Evolutionary conservation across 2,329 filamentous ascomycete genomes (phyloP).

Genomic region (Colletotrichum musicola): DNA sequence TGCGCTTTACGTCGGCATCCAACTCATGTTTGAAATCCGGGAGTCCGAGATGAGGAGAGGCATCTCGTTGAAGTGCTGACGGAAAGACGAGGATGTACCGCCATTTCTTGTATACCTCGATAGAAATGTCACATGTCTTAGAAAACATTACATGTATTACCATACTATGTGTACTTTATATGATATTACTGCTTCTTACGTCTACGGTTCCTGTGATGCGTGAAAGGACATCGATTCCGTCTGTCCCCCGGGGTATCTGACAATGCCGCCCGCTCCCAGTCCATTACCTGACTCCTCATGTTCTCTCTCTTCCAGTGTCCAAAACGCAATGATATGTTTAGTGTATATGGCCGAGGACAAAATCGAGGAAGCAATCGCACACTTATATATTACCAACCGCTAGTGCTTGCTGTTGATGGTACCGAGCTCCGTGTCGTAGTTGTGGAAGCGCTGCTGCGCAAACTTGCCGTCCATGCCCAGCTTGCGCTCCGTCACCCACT

Average conservation of each 20-base stretch:
- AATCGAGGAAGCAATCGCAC: neutral
- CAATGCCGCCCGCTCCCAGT: slow-evolving; percentile 9
- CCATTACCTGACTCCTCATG: neutral
- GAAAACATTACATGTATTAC: slow-evolving; percentile 14
- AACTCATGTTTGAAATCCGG: slow-evolving; percentile 96
- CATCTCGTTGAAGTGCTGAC: slow-evolving; percentile 85
- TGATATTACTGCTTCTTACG: slow-evolving; percentile 4
- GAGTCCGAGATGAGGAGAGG: slow-evolving; percentile 87
- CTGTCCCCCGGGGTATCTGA: slow-evolving; percentile 23
- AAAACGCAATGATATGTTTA: neutral
- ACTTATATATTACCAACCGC: neutral
- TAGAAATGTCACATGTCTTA: neutral
- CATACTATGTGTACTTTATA: slow-evolving; percentile 6
- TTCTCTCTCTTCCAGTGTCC: neutral
- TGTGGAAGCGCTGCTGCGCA: slow-evolving; percentile 43
- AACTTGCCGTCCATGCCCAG: slow-evolving; percentile 59
- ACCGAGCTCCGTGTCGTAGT: slow-evolving; percentile 41
- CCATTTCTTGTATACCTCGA: too few species aligned
- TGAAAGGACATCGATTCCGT: neutral
- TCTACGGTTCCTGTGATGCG: neutral
- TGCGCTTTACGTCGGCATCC: slow-evolving; percentile 85
- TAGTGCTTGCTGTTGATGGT: slow-evolving; percentile 37
- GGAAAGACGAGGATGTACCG: too few species aligned
- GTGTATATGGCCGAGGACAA: neutral
- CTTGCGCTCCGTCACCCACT: slow-evolving; percentile 62